A percentile compares a stretch with the other conserved stretches of the same genome.
Conservation (phyloP, 164 flowering plant species). For the Magnolia changhungtana region DNA sequence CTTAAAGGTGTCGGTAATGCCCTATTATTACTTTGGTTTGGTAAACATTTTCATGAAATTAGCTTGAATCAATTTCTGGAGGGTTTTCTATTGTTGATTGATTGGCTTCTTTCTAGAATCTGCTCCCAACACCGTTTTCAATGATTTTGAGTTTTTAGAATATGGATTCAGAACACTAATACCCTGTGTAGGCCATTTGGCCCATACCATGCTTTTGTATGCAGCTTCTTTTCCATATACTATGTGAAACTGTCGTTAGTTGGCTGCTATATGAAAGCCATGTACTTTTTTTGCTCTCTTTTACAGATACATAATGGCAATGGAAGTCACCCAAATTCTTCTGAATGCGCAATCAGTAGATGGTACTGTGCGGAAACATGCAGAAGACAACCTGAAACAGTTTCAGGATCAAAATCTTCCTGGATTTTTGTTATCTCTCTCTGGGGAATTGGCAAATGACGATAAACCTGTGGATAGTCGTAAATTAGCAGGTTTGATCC, state of each 20-base stretch:
- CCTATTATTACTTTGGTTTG: neutral
- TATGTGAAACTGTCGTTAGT: neutral
- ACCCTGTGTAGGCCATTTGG: neutral
- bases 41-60: neutral
- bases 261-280: neutral
- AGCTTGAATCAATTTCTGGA: neutral
- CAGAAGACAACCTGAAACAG: slow-evolving; percentile 52
- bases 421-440: slow-evolving; percentile 44
- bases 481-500: slow-evolving; percentile 54
- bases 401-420: slow-evolving; percentile 64
- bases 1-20: neutral
- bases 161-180: neutral
- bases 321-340: slow-evolving; percentile 63
- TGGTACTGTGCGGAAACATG: slow-evolving; percentile 47
- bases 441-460: slow-evolving; percentile 49
- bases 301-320: slow-evolving; percentile 31
- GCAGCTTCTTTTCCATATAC: neutral
- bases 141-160: neutral
- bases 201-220: neutral
- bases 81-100: neutral
- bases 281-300: neutral
- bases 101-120: neutral
- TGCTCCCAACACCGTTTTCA: neutral
- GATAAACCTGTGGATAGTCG: slow-evolving; percentile 64
- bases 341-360: slow-evolving; percentile 61